Conservation (phyloP, 441 rosid species). For the Metrosideros polymorpha region DNA sequence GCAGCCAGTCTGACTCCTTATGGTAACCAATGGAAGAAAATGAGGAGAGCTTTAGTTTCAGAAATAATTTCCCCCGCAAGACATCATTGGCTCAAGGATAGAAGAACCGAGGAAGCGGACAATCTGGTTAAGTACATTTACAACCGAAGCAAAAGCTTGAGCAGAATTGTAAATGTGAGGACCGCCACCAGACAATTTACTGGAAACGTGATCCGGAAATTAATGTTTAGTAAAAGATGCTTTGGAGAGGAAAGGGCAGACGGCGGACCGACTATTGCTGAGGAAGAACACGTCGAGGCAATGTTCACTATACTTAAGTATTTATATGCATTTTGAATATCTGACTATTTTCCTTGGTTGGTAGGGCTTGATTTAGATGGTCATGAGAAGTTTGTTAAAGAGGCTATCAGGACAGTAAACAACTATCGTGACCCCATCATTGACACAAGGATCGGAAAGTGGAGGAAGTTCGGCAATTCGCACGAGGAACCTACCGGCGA, state of each 20-base stretch:
- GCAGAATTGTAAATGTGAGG: conserved; percentile 24
- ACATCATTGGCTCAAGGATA: conserved; percentile 12
- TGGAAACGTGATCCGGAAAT: conserved; percentile 33
- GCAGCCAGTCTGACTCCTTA: conserved; percentile 20
- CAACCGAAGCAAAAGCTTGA: conserved; percentile 11
- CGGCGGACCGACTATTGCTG: conserved; percentile 36
- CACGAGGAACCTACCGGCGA: neutral
- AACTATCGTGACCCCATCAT: conserved; percentile 44
- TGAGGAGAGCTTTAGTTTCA: conserved; percentile 31
- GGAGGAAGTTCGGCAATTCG: conserved; percentile 4
- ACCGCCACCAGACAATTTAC: conserved; percentile 21
- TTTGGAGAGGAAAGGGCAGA: conserved; percentile 30
- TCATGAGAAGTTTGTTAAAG: conserved; percentile 28
- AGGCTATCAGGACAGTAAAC: conserved; percentile 7
- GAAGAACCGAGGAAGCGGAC: conserved; percentile 39
- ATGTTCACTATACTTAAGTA: conserved; percentile 23
- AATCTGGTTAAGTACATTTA: conserved; percentile 26
- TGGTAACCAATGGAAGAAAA: conserved; percentile 48
- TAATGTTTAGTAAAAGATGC: conserved; percentile 28
- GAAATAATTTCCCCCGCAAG: conserved; percentile 20
- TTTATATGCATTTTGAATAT: conserved; percentile 31
- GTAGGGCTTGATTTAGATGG: conserved; percentile 46
- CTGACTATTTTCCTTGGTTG: conserved; percentile 46
- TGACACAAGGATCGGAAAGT: conserved; percentile 32
- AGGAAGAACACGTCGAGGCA: conserved; percentile 36